phyloP scores from a whole-genome alignment of 1,284 basidiomycete species.

The Cutaneotrichosporon arboriforme region DNA sequence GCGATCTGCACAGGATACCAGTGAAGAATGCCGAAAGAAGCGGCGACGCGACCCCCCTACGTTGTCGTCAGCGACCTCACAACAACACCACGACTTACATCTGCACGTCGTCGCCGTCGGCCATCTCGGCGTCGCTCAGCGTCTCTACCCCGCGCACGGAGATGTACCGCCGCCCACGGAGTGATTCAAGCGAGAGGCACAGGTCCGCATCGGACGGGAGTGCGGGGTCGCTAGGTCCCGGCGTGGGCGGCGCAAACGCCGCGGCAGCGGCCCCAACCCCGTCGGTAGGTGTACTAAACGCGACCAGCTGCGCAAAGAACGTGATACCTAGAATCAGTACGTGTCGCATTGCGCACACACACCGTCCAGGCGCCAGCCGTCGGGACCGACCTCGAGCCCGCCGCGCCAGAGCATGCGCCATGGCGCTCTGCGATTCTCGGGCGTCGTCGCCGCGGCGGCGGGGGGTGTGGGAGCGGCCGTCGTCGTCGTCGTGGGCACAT shows the following conservation, averaged over 20 bases:
- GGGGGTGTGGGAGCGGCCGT: neutral
- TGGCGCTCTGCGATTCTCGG: neutral
- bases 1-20: conserved; percentile 29
- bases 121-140: conserved; percentile 29
- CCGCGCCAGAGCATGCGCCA: conserved; percentile 48
- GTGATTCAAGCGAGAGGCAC: conserved; percentile 46
- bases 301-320: conserved; percentile 39
- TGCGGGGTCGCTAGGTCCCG: conserved; percentile 12
- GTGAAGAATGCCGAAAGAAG: conserved; percentile 39
- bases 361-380: conserved; percentile 46
- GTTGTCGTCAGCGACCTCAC: conserved; percentile 3
- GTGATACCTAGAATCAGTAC: conserved; percentile 30
- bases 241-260: conserved; percentile 9
- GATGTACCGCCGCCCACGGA: conserved; percentile 43
- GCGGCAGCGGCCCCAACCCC: neutral
- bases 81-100: too few relatives aligned
- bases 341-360: neutral
- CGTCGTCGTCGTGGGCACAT: neutral
- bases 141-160: conserved; percentile 35
- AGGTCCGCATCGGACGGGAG: conserved; percentile 39
- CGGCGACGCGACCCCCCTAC: conserved; percentile 30
- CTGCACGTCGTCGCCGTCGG: conserved; percentile 37
- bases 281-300: conserved; percentile 1
- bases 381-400: conserved; percentile 42
- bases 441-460: neutral